A percentile compares a stretch with the other conserved stretches of the same genome.
Conservation (phyloP, 2,329 filamentous ascomycete species). For the Calonectria multiphialidica region DNA sequence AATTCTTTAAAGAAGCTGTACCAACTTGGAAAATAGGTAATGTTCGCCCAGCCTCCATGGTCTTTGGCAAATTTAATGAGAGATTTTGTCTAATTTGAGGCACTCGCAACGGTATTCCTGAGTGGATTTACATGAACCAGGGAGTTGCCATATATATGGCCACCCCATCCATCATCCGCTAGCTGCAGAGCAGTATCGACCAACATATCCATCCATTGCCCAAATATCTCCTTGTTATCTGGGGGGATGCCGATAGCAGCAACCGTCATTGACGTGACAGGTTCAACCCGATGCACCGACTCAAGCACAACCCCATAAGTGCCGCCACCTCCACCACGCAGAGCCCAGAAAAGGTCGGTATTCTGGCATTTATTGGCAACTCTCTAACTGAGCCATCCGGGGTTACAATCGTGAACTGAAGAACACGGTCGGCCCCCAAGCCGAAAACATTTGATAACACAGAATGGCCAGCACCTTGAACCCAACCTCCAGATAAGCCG, state of each 20-base stretch:
- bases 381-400: neutral
- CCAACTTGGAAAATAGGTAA: neutral
- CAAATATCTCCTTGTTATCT: neutral
- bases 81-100: neutral
- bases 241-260: neutral
- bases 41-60: neutral
- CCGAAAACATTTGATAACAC: neutral
- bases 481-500: neutral
- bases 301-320: neutral
- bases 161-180: neutral
- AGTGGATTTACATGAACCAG: neutral
- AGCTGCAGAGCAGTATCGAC: neutral
- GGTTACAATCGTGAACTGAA: neutral
- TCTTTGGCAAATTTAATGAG: neutral
- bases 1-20: neutral
- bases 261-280: neutral
- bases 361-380: neutral
- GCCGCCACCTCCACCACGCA: neutral
- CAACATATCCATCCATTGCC: neutral
- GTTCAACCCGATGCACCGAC: neutral
- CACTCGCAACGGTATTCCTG: neutral
- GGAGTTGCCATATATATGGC: neutral
- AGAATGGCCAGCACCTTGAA: neutral
- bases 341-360: neutral
- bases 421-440: neutral